Evolutionary conservation across 495 filamentous ascomycete genomes (phyloP).

Genomic region (Penicillium salamii): DNA sequence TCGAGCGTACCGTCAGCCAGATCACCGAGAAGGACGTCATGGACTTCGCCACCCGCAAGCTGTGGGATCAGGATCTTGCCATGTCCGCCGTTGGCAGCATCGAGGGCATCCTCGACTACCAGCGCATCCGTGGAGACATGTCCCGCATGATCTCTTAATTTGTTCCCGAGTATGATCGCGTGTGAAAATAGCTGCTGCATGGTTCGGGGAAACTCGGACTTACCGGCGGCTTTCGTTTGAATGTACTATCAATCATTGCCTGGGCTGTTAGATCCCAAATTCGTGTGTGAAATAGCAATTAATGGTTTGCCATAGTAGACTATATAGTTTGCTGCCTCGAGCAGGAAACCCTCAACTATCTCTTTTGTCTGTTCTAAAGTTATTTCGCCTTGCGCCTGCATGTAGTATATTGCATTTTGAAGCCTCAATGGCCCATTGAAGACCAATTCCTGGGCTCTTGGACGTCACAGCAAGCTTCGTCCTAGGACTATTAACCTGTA

Average conservation of each 20-base stretch:
- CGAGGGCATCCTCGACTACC: slow-evolving; percentile 88
- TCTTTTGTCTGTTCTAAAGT: slow-evolving; percentile 19
- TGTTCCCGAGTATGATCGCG: slow-evolving; percentile 16
- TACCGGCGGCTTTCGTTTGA: slow-evolving; percentile 25
- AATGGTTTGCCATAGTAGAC: slow-evolving; percentile 37
- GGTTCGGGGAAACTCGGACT: slow-evolving; percentile 1
- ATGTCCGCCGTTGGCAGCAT: slow-evolving; percentile 88
- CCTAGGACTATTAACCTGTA: too few species aligned
- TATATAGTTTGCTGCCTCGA: slow-evolving; percentile 28
- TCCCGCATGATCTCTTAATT: slow-evolving; percentile 65
- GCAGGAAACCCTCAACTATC: slow-evolving; percentile 24
- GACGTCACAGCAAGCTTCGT: too few species aligned
- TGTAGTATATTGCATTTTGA: too few species aligned
- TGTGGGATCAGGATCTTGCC: slow-evolving; percentile 97
- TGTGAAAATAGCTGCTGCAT: slow-evolving; percentile 20
- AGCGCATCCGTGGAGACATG: slow-evolving; percentile 85
- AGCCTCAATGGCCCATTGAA: too few species aligned
- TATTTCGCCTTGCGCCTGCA: neutral
- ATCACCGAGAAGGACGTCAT: slow-evolving; percentile 96
- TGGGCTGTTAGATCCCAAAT: slow-evolving; percentile 31
- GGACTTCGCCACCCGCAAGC: slow-evolving; percentile 81
- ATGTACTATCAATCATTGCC: slow-evolving; percentile 39
- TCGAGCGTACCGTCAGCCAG: slow-evolving; percentile 80
- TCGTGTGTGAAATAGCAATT: slow-evolving; percentile 39
- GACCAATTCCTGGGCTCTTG: too few species aligned